Percentiles rank a stretch among this genome's conserved stretches.
Evolutionary conservation across 2,329 filamentous ascomycete species (phyloP).

Genomic region (Exutisphaerella laricina): DNA sequence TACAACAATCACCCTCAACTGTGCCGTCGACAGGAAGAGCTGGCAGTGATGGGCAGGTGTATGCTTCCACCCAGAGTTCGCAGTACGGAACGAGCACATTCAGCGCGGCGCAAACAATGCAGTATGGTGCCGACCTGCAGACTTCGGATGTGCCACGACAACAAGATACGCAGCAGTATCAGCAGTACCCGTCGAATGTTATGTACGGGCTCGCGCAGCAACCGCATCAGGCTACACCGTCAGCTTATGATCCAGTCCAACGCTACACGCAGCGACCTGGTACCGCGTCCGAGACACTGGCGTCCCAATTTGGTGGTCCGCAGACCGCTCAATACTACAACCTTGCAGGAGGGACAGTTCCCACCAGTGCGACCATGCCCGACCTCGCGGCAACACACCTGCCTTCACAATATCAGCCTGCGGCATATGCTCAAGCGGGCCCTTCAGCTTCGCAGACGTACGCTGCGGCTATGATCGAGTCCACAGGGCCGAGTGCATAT

Average conservation of each 20-base stretch:
- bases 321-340: constrained; percentile 66
- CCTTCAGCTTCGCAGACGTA: constrained; percentile 48
- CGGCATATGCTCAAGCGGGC: constrained; percentile 57
- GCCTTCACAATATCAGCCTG: constrained; percentile 57
- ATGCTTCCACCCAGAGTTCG: constrained; percentile 53
- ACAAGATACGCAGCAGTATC: constrained; percentile 50
- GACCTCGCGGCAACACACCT: constrained; percentile 56
- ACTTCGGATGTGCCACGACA: constrained; percentile 54
- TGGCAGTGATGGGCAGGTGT: constrained; percentile 37
- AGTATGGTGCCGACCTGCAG: constrained; percentile 44
- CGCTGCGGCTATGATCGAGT: constrained; percentile 49
- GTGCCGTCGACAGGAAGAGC: constrained; percentile 37
- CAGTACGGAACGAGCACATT: constrained; percentile 53
- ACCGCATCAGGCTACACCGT: constrained; percentile 49
- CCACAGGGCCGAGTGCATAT: constrained; percentile 35
- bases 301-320: constrained; percentile 61
- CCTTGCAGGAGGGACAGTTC: constrained; percentile 52
- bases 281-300: constrained; percentile 70
- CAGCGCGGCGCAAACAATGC: constrained; percentile 45
- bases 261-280: constrained; percentile 66
- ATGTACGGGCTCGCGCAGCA: constrained; percentile 71
- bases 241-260: constrained; percentile 66
- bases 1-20: constrained; percentile 41
- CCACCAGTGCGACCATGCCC: constrained; percentile 56
- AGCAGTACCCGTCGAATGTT: constrained; percentile 55